Base-by-base conservation (phyloP, 2,329 filamentous ascomycete genomes). In the Sporothrix pseudoabietina region DNA sequence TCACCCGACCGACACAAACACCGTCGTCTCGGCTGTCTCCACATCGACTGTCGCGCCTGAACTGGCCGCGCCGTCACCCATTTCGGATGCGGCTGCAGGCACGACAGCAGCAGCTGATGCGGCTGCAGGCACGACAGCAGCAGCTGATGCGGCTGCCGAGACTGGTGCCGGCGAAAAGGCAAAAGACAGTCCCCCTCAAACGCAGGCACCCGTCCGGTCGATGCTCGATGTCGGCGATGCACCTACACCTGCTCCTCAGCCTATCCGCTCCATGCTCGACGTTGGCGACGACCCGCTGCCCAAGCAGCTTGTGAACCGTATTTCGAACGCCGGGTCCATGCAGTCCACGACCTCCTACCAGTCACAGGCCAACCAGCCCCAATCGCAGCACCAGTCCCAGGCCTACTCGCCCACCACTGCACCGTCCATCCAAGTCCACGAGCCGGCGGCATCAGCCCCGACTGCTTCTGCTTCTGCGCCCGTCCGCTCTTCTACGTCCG, bases 401-500 rank as follows among this genome's bases (percentile, higher is more conserved):
- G 10, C 1, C 41, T 19, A 32, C 26, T 54, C 54, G 10, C 52
- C 54, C 19, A 35, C 68, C 7, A 52, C 49, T 4, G 32, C 52
- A 59, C 80, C 80, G 14, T 83, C n/a, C 79, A 83, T 35, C 83
- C 84, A 59, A 81, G 81, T n/a, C 78, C 79, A 8, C 63, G 79
- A 22, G 74, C 73, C n/a, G 47, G n/a, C 59, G 19, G 30, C 65
- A 14, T 35, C 54, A 4, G 12, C 35, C 16, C n/a, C 44, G 5
- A 7, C 52, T 22, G 7, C 49, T 52, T 14, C 49, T 52, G 26
- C 16, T 32, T 32, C 9, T 4, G 35, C 49, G 1, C 49, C 52
- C 5, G 44, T 49, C 44, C 44, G 44, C 44, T 49, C 44, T 49
- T 6, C 44, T 16, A 49, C 44, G 14, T 49, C 44, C 1, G 44